Base-by-base conservation (phyloP, 129 eudicot genomes). In the Tagetes patula region DNA sequence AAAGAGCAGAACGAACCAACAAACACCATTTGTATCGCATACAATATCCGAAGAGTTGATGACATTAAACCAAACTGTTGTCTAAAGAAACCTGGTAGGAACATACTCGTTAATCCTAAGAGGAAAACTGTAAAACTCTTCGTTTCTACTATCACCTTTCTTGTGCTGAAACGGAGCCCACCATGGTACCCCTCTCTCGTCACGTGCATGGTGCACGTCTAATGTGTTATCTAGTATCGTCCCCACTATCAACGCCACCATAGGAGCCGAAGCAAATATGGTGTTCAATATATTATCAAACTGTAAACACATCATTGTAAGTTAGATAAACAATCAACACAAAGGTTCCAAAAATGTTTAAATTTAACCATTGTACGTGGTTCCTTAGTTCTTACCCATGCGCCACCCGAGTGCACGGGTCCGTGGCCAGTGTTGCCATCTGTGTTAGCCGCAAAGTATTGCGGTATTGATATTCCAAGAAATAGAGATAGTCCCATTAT, bases 161-260 rank as follows among this genome's bases (percentile, higher is more conserved):
- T 90, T 89, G 65, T 70, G 81, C 70, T 89, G 98, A 74, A 92
- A 92, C 6, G 96, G 98, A 3, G 63, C 76, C 86, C 95, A 80
- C 98, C 98, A 92, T 4, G 98, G 95, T 31, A 92, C 52, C 54
- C 98, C 98, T 78, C 98, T 82, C 9, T 92, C 98, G 0, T 75
- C 82, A 0, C 67, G 79, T 20, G 85, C 30, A 36, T 83, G 79
- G 43, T 76, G 80, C 0, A 90, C 89, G 5, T 92, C 89, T 11
- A 92, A 77, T 6, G 98, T 89, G 73, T 85, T 89, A 77, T 92
- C 98, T 0, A 92, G 77, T 36, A 89, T 7, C 0, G 82, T 74
- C 38, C 89, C 98, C 5, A 92, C 87, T 43, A 87, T 89, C 75
- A 87, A 73, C 3, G 95, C 91, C 82, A 92, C 98, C 50, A 87